Conservation (phyloP, 2,329 filamentous ascomycete species). For the Alternaria burnsii region DNA sequence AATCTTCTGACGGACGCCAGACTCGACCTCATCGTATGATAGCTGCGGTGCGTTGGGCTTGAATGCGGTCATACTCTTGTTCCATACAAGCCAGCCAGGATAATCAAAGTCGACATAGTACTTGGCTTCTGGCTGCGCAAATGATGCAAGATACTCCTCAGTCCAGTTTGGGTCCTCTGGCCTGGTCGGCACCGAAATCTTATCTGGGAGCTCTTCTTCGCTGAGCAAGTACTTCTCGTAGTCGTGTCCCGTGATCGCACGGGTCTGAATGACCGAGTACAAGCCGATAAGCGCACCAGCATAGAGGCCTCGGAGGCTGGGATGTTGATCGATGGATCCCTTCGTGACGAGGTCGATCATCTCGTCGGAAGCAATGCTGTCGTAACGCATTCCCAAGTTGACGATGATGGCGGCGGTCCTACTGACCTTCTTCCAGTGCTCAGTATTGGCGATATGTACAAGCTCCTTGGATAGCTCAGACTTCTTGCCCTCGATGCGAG, state of each 20-base stretch:
- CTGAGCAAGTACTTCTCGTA: conserved; percentile 88
- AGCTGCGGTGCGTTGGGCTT: conserved; percentile 74
- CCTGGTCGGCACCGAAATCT: conserved; percentile 75
- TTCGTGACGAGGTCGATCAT: conserved; percentile 84
- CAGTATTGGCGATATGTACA: conserved; percentile 75
- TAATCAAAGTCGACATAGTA: conserved; percentile 93
- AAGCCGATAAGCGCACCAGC: conserved; percentile 77
- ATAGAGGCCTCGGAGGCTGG: conserved; percentile 82
- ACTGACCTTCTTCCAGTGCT: conserved; percentile 96
- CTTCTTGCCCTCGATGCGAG: conserved; percentile 84
- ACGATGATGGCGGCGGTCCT: conserved; percentile 89
- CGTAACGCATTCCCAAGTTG: conserved; percentile 90
- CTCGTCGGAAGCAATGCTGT: conserved; percentile 80
- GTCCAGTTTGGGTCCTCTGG: conserved; percentile 80
- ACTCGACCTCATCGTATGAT: conserved; percentile 84
- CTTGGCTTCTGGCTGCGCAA: conserved; percentile 78
- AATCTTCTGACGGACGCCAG: conserved; percentile 76
- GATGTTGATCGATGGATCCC: conserved; percentile 90
- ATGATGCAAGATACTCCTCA: conserved; percentile 76
- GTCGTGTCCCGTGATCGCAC: conserved; percentile 84
- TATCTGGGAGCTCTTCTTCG: conserved; percentile 79
- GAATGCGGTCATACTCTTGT: conserved; percentile 82
- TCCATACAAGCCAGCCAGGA: conserved; percentile 97
- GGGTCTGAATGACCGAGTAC: conserved; percentile 87
- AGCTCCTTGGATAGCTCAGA: conserved; percentile 80